phyloP scores from a whole-genome alignment of 2,329 filamentous ascomycete species.

The Beauveria rudraprayagi region DNA sequence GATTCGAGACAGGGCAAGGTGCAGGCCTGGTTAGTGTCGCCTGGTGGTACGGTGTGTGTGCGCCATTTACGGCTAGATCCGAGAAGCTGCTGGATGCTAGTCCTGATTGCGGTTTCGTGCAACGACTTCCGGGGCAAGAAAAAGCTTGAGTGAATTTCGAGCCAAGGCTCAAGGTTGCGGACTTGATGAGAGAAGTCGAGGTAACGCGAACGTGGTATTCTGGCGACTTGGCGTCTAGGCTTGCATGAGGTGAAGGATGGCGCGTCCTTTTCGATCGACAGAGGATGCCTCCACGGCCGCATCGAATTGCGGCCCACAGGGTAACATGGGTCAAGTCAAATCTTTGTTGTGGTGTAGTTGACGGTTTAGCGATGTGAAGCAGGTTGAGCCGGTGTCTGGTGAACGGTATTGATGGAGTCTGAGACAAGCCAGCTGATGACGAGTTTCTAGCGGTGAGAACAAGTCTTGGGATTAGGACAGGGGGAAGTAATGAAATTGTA shows the following conservation, averaged over 20 bases:
- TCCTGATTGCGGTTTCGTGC: background rate
- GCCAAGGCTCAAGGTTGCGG: background rate
- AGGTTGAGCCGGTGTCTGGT: background rate
- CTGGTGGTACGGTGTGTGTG: background rate
- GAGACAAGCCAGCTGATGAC: background rate
- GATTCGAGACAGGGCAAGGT: background rate
- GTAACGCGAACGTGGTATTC: too few relatives aligned
- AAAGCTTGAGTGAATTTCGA: background rate
- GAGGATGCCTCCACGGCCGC: background rate
- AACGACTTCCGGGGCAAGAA: background rate
- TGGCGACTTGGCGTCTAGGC: too few relatives aligned
- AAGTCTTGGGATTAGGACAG: too few relatives aligned
- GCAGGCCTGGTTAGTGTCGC: background rate
- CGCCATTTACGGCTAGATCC: slow-evolving; percentile 6
- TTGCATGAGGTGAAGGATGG: background rate
- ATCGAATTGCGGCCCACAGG: background rate
- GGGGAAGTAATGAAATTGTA: too few relatives aligned
- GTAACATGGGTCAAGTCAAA: background rate
- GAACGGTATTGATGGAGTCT: background rate
- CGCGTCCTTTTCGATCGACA: background rate
- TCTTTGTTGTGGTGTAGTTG: too few relatives aligned
- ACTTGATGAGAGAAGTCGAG: background rate
- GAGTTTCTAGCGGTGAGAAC: background rate
- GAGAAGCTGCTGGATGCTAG: background rate
- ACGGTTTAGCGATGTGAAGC: background rate